A percentile compares a stretch with the other conserved stretches of the same genome.
phyloP scores from a whole-genome alignment of 306 rosid genomes.

The Styphnolobium japonicum region DNA sequence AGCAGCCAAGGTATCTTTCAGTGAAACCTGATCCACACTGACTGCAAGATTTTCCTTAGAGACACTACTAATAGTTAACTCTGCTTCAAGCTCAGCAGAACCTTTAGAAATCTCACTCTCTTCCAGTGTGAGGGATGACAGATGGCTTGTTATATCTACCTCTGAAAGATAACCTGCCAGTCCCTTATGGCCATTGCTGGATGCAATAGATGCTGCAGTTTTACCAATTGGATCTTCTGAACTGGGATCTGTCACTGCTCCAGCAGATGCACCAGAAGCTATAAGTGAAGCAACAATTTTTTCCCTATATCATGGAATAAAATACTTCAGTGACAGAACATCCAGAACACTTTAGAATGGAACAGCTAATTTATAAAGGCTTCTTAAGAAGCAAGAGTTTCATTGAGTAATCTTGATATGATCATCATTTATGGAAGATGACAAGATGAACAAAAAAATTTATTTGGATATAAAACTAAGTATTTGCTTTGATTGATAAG shows the following conservation, averaged over 20 bases:
- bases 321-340: constrained; percentile 19
- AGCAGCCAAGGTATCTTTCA: constrained; percentile 65
- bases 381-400: constrained; percentile 7
- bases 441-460: neutral
- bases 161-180: constrained; percentile 98
- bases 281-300: constrained; percentile 83
- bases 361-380: neutral
- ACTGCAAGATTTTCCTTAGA: constrained; percentile 45
- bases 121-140: constrained; percentile 80
- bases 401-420: constrained; percentile 4
- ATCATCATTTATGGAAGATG: neutral
- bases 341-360: constrained; percentile 9
- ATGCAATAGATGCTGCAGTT: constrained; percentile 88
- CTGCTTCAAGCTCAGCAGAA: constrained; percentile 74
- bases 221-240: constrained; percentile 68
- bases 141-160: constrained; percentile 76
- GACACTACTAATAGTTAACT: constrained; percentile 50
- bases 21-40: constrained; percentile 58
- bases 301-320: constrained; percentile 56
- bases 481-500: constrained; percentile 10
- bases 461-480: constrained; percentile 6
- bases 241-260: constrained; percentile 94
- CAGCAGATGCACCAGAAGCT: constrained; percentile 93
- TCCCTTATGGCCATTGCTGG: constrained; percentile 71
- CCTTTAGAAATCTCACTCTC: constrained; percentile 62